Percentiles rank a stretch among this genome's conserved stretches.
phyloP scores from a whole-genome alignment of 805 yeast species.

The Maudiozyma saulgeensis region DNA sequence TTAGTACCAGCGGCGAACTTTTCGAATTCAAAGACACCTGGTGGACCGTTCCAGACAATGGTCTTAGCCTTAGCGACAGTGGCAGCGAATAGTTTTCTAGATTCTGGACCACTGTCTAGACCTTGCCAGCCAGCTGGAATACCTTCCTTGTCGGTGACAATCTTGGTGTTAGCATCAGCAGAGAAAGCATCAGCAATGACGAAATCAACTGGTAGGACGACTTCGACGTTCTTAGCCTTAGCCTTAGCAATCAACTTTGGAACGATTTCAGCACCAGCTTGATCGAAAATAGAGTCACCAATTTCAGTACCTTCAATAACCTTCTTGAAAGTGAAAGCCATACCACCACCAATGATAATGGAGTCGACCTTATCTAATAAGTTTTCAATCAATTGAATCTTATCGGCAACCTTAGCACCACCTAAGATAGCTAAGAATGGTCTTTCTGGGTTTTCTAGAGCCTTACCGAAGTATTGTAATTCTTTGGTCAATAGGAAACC shows the following conservation, averaged over 20 bases:
- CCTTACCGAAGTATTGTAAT: constrained; percentile 92
- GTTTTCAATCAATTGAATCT: constrained; percentile 97
- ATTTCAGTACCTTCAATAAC: constrained; percentile 75
- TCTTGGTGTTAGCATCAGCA: constrained; percentile 78
- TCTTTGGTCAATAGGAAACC: constrained; percentile 98
- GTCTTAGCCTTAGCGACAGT: constrained; percentile 92
- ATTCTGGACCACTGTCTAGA: constrained; percentile 90
- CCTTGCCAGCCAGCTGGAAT: constrained; percentile 96
- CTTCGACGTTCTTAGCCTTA: constrained; percentile 87
- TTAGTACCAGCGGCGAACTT: constrained; percentile 88
- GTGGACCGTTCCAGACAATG: constrained; percentile 99
- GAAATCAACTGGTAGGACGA: constrained; percentile 92
- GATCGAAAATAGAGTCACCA: constrained; percentile 89
- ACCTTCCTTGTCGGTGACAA: constrained; percentile 84
- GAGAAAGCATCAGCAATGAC: constrained; percentile 92
- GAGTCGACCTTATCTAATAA: constrained; percentile 90
- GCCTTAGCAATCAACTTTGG: constrained; percentile 91
- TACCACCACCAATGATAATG: constrained; percentile 97
- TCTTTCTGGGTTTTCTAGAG: constrained; percentile 93
- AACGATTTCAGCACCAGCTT: constrained; percentile 92
- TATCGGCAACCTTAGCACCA: constrained; percentile 99
- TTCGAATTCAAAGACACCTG: constrained; percentile 98
- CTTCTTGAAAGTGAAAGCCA: constrained; percentile 99
- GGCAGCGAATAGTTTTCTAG: constrained; percentile 66
- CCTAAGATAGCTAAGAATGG: constrained; percentile 98